phyloP scores from a whole-genome alignment of 768 basidiomycete species.

The Naganishia friedmannii region DNA sequence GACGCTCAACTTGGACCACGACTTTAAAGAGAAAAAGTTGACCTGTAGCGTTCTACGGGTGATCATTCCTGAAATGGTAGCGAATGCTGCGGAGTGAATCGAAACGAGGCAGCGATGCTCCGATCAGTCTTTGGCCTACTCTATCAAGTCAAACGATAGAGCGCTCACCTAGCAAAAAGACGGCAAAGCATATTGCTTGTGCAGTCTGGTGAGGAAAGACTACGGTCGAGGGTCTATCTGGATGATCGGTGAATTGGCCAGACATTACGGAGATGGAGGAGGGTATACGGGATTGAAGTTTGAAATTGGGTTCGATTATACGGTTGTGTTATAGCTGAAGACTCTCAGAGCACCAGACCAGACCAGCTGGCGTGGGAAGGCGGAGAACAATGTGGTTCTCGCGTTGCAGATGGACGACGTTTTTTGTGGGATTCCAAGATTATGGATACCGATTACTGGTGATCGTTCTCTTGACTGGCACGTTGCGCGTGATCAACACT shows the following conservation, averaged over 20 bases:
- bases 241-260: conserved; percentile 11
- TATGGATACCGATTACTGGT: too few relatives aligned
- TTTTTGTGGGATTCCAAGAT: neutral
- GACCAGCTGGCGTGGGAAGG: neutral
- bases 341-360: neutral
- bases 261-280: neutral
- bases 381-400: too few relatives aligned
- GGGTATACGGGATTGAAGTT: neutral
- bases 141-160: neutral
- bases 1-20: conserved; percentile 6
- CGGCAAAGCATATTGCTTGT: conserved; percentile 10
- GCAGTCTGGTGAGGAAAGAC: conserved; percentile 13
- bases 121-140: too few relatives aligned
- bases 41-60: conserved; percentile 7
- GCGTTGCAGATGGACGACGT: neutral
- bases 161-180: conserved; percentile 8
- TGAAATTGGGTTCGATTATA: neutral
- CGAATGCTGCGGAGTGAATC: neutral
- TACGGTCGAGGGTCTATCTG: conserved; percentile 4
- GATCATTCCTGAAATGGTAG: conserved; percentile 17
- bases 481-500: too few relatives aligned
- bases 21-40: conserved; percentile 8
- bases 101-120: too few relatives aligned
- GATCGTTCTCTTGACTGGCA: too few relatives aligned
- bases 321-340: neutral